Evolutionary conservation across 257 asterid genomes (phyloP), one percentile per base, ranked within the genome.

Genomic region (Rauvolfia tetraphylla): DNA sequence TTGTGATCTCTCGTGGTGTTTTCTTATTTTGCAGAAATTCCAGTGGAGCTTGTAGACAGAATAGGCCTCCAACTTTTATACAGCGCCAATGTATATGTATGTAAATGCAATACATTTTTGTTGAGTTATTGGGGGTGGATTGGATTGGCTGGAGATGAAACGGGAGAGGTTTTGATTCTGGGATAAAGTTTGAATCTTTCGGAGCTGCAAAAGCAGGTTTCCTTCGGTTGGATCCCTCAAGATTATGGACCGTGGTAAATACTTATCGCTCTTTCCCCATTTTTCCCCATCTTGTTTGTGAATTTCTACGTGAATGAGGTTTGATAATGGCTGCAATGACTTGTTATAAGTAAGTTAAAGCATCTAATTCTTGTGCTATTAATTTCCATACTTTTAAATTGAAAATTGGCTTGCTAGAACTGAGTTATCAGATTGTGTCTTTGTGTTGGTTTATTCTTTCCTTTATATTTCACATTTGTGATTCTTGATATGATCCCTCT

Each of bases 201-300:
- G 54, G 78, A 76, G 78, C 39, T 22, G 18, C 49, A 68, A 57
- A 77, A 38, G 48, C 68, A 81, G 78, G 75, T 18, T 84, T 73
- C 71, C 65, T 77, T 73, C 65, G 78, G 76, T 75, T 58, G 77
- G 75, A 54, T 73, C 71, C 34, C 41, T 46, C 80, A 79, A 49
- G 57, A 72, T 51, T 80, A 76, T 62, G 39, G 78, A 83, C 84
- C 51, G 73, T 81, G 90, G 89, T 85, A 82, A 75, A 54, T 76
- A 41, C 34, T 34, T 68, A 25, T n/a, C 4, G 1, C 9, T 6
- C 53, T 18, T 71, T 74, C 54, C 49, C 68, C 33, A 20, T 49
- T 59, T 56, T 48, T 20, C 20, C 18, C 1, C 1, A 6, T 11
- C 1, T 41, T 20, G 8, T 77, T 39, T 29, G 10, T 62, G 4